Conservation (phyloP, 2,329 filamentous ascomycete species). For the Colletotrichum sidae region DNA sequence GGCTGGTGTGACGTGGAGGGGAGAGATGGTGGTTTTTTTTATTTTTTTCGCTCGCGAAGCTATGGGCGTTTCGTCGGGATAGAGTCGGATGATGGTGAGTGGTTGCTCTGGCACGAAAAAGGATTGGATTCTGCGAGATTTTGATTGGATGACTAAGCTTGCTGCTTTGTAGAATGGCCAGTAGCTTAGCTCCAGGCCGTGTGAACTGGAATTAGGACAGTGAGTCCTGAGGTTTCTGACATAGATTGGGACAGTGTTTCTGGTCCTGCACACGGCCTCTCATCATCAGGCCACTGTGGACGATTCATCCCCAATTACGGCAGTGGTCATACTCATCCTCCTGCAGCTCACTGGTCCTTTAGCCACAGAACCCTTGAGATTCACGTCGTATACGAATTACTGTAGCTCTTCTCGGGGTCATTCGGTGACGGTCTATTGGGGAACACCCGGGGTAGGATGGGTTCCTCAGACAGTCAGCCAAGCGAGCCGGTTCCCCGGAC, state of each 20-base stretch:
- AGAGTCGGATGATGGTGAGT: constrained; percentile 46
- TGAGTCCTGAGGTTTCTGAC: accelerated
- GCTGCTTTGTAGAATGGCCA: not conserved
- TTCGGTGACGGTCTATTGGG: constrained; percentile 11
- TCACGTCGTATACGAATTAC: not conserved
- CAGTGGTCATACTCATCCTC: constrained; percentile 31
- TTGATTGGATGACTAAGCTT: constrained; percentile 41
- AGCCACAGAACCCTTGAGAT: constrained; percentile 20
- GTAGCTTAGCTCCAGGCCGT: constrained; percentile 38
- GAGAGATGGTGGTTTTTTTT: constrained; percentile 15
- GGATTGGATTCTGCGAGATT: constrained; percentile 40
- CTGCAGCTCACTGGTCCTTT: constrained; percentile 23
- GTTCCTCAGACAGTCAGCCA: not conserved
- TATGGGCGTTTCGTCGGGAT: constrained; percentile 39
- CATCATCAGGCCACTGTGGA: constrained; percentile 31
- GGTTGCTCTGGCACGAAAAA: constrained; percentile 36
- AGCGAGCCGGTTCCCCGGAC: constrained; percentile 5
- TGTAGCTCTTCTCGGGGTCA: constrained; percentile 11
- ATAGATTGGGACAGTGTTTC: constrained; percentile 3
- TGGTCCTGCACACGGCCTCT: not conserved
- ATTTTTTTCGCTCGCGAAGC: constrained; percentile 33
- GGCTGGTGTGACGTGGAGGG: constrained; percentile 32
- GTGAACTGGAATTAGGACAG: constrained; percentile 22
- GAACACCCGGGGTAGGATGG: constrained; percentile 6
- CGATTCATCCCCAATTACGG: constrained; percentile 24